Base-by-base conservation (phyloP, 192 early-diverging fungal species). In the Entomortierella chlamydospora region DNA sequence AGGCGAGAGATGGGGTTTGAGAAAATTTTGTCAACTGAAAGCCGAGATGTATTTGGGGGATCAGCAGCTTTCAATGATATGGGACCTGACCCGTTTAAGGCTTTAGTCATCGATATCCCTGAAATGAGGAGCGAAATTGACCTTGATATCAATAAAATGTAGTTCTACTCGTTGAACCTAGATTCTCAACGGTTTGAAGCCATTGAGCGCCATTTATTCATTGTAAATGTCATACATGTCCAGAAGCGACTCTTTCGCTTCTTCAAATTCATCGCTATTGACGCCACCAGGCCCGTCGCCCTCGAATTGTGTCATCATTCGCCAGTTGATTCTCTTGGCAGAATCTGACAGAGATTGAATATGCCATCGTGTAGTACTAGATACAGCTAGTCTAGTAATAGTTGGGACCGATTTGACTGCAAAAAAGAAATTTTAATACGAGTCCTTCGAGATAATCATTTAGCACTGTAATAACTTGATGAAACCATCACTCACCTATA, bases 171-270 rank as follows among this genome's bases (percentile, higher is more conserved):
- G n/a, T n/a, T n/a, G n/a, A n/a, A n/a, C n/a, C n/a, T n/a, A n/a
- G n/a, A n/a, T n/a, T n/a, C n/a, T n/a, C n/a, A n/a, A n/a, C n/a
- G n/a, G n/a, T n/a, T n/a, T n/a, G n/a, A n/a, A n/a, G n/a, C n/a
- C n/a, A n/a, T n/a, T n/a, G n/a, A n/a, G n/a, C n/a, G n/a, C 34
- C 10, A 37, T 37, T 79, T 62, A 79, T 51, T 79, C 76, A 25
- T 79, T 66, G 52, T 79, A 79, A 8, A 79, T 66, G 58, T 79
- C 76, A 41, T 79, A 79, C 68, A 79, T 31, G 11, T 79, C 68
- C 57, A 79, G 61, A 0, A 79, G 50, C 5, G 30, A 25, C 52
- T 79, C 76, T 33, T 79, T 70, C 2, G 61, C 51, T 34, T 79
- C 76, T 25, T 51, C 45, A 61, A 79, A 79, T 33, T 79, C 76